These are phyloP conservation scores for Spergularia azorica DNA, from an alignment of 179 eudicot genomes.

Conservation along the genomic window DNA sequence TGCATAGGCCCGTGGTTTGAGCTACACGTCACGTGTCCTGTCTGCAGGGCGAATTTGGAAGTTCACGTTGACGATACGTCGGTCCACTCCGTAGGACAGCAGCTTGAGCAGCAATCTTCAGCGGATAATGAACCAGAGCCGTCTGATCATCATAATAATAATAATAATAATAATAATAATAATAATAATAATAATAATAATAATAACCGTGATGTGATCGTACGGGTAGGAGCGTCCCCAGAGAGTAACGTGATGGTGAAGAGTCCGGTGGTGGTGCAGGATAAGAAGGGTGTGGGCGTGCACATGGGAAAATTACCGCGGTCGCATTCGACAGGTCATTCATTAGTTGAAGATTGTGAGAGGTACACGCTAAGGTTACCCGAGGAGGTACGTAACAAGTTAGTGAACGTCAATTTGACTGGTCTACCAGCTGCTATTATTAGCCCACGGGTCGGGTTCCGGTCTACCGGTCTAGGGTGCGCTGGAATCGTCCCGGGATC, in stretches of 20 bases:
- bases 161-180: neutral
- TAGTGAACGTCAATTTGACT: constrained; percentile 28
- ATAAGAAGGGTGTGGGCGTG: too few species aligned
- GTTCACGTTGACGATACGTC: neutral
- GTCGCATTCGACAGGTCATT: constrained; percentile 72
- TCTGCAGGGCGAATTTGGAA: constrained; percentile 60
- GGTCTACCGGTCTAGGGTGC: constrained; percentile 27
- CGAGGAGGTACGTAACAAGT: constrained; percentile 48
- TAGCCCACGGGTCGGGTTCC: constrained; percentile 40
- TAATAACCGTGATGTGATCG: neutral
- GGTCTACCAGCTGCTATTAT: constrained; percentile 25
- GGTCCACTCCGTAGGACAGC: neutral
- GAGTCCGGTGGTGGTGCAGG: neutral
- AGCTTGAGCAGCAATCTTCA: neutral
- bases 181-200: too few species aligned
- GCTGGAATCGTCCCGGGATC: neutral
- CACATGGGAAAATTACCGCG: constrained; percentile 34
- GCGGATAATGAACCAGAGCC: constrained; percentile 24
- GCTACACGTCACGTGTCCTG: constrained; percentile 61
- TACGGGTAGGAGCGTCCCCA: neutral
- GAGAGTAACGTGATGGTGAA: neutral
- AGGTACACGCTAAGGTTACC: constrained; percentile 71
- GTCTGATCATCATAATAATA: neutral
- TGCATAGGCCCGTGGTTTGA: constrained; percentile 63
- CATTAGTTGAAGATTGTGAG: constrained; percentile 47